phyloP scores from a whole-genome alignment of 257 asterid genomes.

The Linaria vulgaris region DNA sequence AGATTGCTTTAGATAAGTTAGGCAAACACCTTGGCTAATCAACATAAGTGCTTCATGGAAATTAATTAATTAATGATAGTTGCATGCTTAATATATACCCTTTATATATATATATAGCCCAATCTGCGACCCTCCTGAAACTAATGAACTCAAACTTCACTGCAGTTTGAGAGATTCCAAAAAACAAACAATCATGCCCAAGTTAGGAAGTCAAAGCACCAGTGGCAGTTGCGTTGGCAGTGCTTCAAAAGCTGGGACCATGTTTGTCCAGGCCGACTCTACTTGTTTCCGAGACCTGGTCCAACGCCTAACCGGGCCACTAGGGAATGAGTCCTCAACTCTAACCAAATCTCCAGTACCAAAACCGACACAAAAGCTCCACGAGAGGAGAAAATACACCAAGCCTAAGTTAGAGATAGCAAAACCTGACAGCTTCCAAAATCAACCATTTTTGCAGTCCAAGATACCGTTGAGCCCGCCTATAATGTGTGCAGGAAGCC shows the following conservation, averaged over 20 bases:
- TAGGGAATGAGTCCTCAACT: constrained; percentile 8
- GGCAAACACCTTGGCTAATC: too few species aligned
- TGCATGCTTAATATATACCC: too few species aligned
- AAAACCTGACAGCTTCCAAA: constrained; percentile 12
- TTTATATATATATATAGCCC: neutral
- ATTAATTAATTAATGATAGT: too few species aligned
- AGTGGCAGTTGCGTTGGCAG: neutral
- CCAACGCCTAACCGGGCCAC: constrained; percentile 43
- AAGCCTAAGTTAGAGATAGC: constrained; percentile 31
- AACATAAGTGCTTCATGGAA: too few species aligned
- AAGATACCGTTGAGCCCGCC: constrained; percentile 15
- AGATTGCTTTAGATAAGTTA: too few species aligned
- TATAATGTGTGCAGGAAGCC: neutral
- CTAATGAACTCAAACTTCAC: neutral
- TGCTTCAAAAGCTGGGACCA: constrained; percentile 24
- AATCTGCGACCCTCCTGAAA: neutral
- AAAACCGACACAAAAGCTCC: constrained; percentile 32
- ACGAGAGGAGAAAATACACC: constrained; percentile 29
- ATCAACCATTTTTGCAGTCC: constrained; percentile 13
- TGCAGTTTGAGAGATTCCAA: constrained; percentile 6
- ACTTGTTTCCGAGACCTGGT: constrained; percentile 40
- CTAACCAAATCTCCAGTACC: constrained; percentile 24
- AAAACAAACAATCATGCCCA: constrained; percentile 13
- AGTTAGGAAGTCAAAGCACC: constrained; percentile 17
- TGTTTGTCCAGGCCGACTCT: constrained; percentile 35